Evolutionary conservation across 768 basidiomycete genomes (phyloP).

Genomic region (Serendipita vermifera): DNA sequence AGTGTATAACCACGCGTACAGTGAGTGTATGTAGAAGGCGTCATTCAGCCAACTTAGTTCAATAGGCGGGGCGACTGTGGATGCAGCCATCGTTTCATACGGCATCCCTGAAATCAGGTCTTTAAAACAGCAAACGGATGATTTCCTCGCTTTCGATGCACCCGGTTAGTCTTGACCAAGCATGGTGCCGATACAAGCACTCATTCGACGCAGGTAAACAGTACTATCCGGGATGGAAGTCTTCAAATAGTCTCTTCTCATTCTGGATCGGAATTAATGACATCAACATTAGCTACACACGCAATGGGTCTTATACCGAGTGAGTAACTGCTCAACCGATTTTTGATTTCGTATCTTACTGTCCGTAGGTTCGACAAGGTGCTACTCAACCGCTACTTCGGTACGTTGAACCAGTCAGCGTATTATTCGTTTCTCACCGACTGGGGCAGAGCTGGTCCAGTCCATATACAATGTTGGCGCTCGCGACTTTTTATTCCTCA

Average conservation of each 20-base stretch:
- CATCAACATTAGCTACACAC: slow-evolving; percentile 35
- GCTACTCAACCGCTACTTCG: slow-evolving; percentile 37
- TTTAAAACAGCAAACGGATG: slow-evolving; percentile 47
- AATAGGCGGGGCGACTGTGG: too few relatives aligned
- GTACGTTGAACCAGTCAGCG: slow-evolving; percentile 8
- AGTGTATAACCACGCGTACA: too few relatives aligned
- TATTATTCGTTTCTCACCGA: background rate
- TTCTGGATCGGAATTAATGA: slow-evolving; percentile 68
- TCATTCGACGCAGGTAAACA: slow-evolving; percentile 29
- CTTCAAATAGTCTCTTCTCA: slow-evolving; percentile 44
- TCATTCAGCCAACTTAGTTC: too few relatives aligned
- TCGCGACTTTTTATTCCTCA: slow-evolving; percentile 49
- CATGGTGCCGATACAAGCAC: background rate
- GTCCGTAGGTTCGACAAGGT: slow-evolving; percentile 34
- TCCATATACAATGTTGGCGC: slow-evolving; percentile 36
- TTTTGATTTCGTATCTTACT: background rate
- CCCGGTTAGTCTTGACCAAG: background rate
- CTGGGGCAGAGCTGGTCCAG: slow-evolving; percentile 23
- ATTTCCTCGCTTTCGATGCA: slow-evolving; percentile 35
- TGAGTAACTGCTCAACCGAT: slow-evolving; percentile 22
- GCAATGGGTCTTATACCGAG: slow-evolving; percentile 36
- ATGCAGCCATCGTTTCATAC: too few relatives aligned
- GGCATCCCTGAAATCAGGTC: slow-evolving; percentile 21
- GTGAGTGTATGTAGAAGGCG: too few relatives aligned
- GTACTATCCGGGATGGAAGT: slow-evolving; percentile 42